A percentile compares a stretch with the other conserved stretches of the same genome.
phyloP scores from a whole-genome alignment of 2,329 filamentous ascomycete genomes.

The Trichothecium sympodiale region DNA sequence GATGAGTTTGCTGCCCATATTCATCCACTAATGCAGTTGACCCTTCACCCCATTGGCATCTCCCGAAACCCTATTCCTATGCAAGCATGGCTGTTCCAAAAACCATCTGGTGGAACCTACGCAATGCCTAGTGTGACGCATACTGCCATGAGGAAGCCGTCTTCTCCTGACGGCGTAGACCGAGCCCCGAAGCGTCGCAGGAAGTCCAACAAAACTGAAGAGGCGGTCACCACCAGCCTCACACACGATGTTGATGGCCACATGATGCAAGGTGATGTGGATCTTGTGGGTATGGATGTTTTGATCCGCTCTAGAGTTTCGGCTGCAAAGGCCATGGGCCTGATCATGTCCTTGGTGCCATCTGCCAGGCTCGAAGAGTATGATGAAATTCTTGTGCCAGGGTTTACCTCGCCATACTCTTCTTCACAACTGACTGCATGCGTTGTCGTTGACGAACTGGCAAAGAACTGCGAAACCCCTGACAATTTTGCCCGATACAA shows the following conservation, averaged over 20 bases:
- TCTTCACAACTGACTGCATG: constrained; percentile 78
- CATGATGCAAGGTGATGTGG: constrained; percentile 95
- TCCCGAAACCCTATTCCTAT: constrained; percentile 85
- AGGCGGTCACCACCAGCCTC: constrained; percentile 48
- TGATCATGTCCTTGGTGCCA: constrained; percentile 72
- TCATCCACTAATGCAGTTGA: constrained; percentile 70
- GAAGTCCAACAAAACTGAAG: constrained; percentile 75
- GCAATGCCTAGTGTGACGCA: constrained; percentile 36
- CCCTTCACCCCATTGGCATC: constrained; percentile 85
- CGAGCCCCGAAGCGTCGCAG: constrained; percentile 65
- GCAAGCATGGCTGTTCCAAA: constrained; percentile 81
- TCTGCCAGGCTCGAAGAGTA: constrained; percentile 48
- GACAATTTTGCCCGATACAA: constrained; percentile 40
- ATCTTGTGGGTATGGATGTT: constrained; percentile 81
- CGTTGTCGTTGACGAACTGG: constrained; percentile 82
- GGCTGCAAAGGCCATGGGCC: constrained; percentile 75
- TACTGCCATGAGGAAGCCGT: constrained; percentile 32
- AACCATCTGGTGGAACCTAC: constrained; percentile 82
- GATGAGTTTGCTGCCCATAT: constrained; percentile 66
- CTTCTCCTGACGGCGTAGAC: constrained; percentile 44
- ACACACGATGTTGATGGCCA: constrained; percentile 94
- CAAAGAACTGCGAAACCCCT: constrained; percentile 42
- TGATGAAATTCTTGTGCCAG: constrained; percentile 52
- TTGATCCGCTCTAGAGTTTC: constrained; percentile 84
- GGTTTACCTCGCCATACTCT: constrained; percentile 62